phyloP scores from a whole-genome alignment of 75 land plant genomes.

The Cryptomeria japonica region DNA sequence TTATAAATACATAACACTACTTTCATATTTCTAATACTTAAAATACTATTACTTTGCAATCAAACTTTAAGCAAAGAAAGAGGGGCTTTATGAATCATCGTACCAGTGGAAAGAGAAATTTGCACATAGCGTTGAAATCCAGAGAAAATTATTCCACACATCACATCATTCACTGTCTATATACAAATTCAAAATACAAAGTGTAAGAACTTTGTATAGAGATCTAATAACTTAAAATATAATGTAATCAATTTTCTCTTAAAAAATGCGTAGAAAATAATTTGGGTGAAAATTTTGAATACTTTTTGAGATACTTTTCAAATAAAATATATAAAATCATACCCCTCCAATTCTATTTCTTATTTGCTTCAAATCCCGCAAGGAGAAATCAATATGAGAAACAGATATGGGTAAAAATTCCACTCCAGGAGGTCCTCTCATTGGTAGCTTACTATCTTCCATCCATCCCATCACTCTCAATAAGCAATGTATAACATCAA shows the following conservation, averaged over 20 bases:
- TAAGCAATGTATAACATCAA: conserved; percentile 16
- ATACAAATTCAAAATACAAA: not conserved
- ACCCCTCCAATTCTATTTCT: not conserved
- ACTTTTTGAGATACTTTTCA: not conserved
- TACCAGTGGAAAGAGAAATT: not conserved
- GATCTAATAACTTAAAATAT: not conserved
- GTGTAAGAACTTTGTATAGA: not conserved
- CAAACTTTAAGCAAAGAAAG: too few species aligned
- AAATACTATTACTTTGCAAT: too few species aligned
- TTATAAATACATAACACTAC: too few species aligned
- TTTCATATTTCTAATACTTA: too few species aligned
- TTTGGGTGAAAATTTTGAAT: too few species aligned
- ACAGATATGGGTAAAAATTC: not conserved
- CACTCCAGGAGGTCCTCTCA: conserved; percentile 30
- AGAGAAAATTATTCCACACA: conserved; percentile 29
- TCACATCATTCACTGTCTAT: conserved; percentile 46
- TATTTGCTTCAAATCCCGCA: not conserved
- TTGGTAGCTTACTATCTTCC: conserved; percentile 24
- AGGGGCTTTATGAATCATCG: not conserved
- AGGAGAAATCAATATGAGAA: not conserved
- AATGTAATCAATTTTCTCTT: not conserved
- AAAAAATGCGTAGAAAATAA: too few species aligned
- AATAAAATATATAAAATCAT: not conserved
- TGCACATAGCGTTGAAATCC: conserved; percentile 37
- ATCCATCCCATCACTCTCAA: conserved; percentile 19